Base-by-base conservation (phyloP, 2,329 filamentous ascomycete species). In the Alternaria sp. region DNA sequence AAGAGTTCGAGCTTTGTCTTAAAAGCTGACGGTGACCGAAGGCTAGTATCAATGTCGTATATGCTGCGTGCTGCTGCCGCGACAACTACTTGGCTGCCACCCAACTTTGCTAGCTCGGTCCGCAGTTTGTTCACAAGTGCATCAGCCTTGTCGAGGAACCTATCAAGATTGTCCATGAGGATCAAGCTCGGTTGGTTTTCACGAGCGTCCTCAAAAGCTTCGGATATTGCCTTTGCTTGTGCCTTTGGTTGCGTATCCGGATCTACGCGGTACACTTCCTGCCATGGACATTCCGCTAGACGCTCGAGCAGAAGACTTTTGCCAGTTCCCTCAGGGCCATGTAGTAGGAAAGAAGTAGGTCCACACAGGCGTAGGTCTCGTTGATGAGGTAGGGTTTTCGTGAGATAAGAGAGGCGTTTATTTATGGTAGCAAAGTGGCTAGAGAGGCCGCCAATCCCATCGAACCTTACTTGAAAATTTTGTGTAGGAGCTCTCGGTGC, bases 241-340 rank as follows among this genome's bases (percentile, higher is more conserved):
- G 82, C 80, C 38, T 80, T 81, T 6, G 79, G 72, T 54, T 77
- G 76, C 32, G 77, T 73, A 16, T 84, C 80, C 7, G 82, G 81
- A 56, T 85, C 82, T 55, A 94, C 81, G 56, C 82, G 85, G 66
- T 91, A 85, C 1, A 93, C 87, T 41, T 86, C 87, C 22, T 87
- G 87, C 92, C 93, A 97, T 0, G 88, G 87, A 7, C 83, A 84
- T 32, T 77, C 64, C 9, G 89, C 86, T 20, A 97, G 83, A 32
- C 87, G 86, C 16, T 90, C 78, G 1, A 97, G 81, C 0, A 97
- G 82, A 65, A 91, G 85, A 0, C 88, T 90, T 80, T 97, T 97
- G 25, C 94, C 94, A 0, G 92, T 96, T 11, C 94, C 94, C 63
- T 88, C 87, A 18, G 92, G 89, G 14, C 94, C 94, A 74, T 96